Evolutionary conservation across 768 basidiomycete genomes (phyloP).

Genomic region (Mycena vulgaris): DNA sequence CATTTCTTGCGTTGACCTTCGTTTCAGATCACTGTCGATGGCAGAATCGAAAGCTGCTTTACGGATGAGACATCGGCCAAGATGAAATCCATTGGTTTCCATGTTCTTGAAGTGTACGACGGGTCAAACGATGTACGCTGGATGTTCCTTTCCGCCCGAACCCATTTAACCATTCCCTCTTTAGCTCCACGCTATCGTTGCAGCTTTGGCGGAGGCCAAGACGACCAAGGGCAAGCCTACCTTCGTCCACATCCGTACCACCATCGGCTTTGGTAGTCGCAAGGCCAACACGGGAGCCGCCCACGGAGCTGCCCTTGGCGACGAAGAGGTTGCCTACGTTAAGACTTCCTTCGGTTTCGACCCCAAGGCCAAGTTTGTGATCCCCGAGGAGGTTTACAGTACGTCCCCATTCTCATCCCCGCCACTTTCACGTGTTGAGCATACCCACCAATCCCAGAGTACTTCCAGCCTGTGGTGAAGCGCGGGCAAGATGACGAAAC

Average conservation of each 20-base stretch:
- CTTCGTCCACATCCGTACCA: constrained; percentile 28
- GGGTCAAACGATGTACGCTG: constrained; percentile 20
- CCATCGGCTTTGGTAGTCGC: constrained; percentile 30
- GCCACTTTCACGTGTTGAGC: neutral
- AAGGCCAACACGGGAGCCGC: constrained; percentile 31
- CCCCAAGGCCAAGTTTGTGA: constrained; percentile 19
- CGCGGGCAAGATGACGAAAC: constrained; percentile 21
- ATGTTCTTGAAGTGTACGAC: constrained; percentile 26
- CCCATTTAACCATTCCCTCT: neutral
- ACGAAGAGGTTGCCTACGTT: constrained; percentile 30
- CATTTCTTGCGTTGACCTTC: neutral
- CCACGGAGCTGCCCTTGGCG: constrained; percentile 27
- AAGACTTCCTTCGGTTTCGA: constrained; percentile 30
- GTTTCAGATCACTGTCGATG: constrained; percentile 32
- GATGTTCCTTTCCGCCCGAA: neutral
- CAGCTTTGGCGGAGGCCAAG: constrained; percentile 12
- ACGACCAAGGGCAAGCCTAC: constrained; percentile 20
- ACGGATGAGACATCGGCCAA: constrained; percentile 28
- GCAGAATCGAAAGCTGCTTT: constrained; percentile 28
- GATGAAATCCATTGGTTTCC: constrained; percentile 25
- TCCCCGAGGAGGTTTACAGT: constrained; percentile 24
- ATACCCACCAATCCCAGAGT: neutral
- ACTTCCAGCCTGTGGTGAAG: constrained; percentile 22
- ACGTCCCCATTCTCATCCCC: neutral
- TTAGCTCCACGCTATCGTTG: constrained; percentile 10